Percentiles rank a stretch among this genome's conserved stretches.
Evolutionary conservation across 225 moss, liverwort and hornwort species (phyloP).

Genomic region (Anthoceros angustus): DNA sequence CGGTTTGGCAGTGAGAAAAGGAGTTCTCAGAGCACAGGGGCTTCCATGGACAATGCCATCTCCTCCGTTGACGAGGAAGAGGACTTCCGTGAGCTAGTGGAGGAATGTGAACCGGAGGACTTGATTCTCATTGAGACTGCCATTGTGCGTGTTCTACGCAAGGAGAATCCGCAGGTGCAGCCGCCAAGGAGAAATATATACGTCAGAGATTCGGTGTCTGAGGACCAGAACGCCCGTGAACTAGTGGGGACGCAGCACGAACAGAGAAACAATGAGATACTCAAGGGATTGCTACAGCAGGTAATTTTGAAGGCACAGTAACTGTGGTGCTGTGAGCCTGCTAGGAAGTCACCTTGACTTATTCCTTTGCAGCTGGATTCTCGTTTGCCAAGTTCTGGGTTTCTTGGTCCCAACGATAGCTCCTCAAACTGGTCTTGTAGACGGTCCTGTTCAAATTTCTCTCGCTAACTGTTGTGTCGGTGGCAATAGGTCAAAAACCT

Average conservation of each 20-base stretch:
- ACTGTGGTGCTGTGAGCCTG: neutral
- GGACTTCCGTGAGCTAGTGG: neutral
- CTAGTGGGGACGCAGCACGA: neutral
- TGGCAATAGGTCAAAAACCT: neutral
- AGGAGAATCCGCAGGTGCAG: neutral
- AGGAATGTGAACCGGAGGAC: neutral
- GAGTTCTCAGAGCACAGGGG: neutral
- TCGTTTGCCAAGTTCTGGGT: neutral
- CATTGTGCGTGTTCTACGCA: neutral
- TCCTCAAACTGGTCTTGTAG: no score
- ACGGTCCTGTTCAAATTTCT: neutral
- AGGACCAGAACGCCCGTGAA: no score
- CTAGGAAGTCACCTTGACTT: neutral
- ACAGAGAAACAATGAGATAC: neutral
- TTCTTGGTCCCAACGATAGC: neutral
- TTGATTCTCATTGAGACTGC: neutral
- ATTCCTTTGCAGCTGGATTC: neutral
- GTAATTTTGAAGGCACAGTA: neutral
- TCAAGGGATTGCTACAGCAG: neutral
- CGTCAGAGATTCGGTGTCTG: no score
- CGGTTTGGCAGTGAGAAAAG: neutral
- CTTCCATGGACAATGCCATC: neutral
- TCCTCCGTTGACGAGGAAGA: neutral
- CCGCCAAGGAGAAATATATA: neutral
- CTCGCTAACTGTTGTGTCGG: neutral